A percentile compares a stretch with the other conserved stretches of the same genome.
Evolutionary conservation across 2,329 filamentous ascomycete genomes (phyloP).

Genomic region (Kalaharituber pfeilii): DNA sequence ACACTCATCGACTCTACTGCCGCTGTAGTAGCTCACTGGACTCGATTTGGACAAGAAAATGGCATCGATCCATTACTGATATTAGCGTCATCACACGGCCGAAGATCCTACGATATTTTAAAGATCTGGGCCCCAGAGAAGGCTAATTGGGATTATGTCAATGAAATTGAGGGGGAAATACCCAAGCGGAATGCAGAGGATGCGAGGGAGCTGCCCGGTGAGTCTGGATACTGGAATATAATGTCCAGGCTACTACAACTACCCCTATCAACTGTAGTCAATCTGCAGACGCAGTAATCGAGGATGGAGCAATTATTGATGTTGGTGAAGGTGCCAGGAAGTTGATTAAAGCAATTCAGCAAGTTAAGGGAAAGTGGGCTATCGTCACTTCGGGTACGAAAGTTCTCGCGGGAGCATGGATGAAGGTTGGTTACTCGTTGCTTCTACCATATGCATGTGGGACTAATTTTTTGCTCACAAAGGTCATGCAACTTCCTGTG

Average conservation of each 20-base stretch:
- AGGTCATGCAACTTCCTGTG: constrained; percentile 39
- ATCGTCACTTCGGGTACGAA: constrained; percentile 64
- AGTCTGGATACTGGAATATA: neutral
- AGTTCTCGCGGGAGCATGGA: constrained; percentile 54
- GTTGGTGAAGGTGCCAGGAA: constrained; percentile 39
- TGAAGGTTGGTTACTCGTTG: constrained; percentile 33
- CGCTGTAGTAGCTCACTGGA: constrained; percentile 63
- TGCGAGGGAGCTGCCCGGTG: constrained; percentile 63
- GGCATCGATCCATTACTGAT: constrained; percentile 72
- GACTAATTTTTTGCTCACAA: constrained; percentile 5
- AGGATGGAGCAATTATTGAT: neutral
- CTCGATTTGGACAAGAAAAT: constrained; percentile 62
- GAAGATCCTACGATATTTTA: constrained; percentile 73
- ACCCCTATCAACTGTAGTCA: too few relatives aligned
- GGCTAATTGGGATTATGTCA: constrained; percentile 82
- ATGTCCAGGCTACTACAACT: too few relatives aligned
- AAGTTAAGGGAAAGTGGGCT: constrained; percentile 53
- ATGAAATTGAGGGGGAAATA: constrained; percentile 57
- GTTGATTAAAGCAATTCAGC: constrained; percentile 50
- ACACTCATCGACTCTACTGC: constrained; percentile 68
- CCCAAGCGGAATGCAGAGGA: constrained; percentile 60
- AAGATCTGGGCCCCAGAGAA: constrained; percentile 62
- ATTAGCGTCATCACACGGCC: constrained; percentile 76
- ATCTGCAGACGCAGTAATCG: too few relatives aligned
- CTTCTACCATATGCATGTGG: neutral